Evolutionary conservation across 164 flowering plant species (phyloP).

Genomic region (Amborella trichopoda): DNA sequence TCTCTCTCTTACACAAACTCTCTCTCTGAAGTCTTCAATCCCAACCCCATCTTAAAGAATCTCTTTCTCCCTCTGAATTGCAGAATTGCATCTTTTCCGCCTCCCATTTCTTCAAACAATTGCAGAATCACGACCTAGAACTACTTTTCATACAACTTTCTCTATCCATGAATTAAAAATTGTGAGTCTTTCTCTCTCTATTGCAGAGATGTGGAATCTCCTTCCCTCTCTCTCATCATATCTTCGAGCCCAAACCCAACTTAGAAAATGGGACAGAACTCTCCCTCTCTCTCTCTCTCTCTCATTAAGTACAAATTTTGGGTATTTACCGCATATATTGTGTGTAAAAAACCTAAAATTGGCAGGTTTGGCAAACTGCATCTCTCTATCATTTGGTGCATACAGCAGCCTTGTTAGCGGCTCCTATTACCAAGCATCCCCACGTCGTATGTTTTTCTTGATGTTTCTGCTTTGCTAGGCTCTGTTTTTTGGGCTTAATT

Average conservation of each 20-base stretch:
- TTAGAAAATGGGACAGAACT: too few species aligned
- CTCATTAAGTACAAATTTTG: neutral
- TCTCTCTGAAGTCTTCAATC: neutral
- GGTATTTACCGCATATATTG: conserved; percentile 1
- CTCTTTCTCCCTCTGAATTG: neutral
- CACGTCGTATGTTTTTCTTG: conserved; percentile 36
- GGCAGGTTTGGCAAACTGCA: conserved; percentile 92
- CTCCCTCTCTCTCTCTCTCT: conserved; percentile 1
- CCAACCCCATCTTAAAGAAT: neutral
- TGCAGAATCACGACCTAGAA: too few species aligned
- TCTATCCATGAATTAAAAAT: too few species aligned
- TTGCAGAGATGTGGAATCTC: too few species aligned
- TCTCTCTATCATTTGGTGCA: conserved; percentile 88
- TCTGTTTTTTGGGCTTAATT: neutral
- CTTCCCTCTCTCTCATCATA: neutral
- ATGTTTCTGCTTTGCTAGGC: neutral
- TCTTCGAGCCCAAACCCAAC: too few species aligned
- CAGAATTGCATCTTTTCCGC: neutral
- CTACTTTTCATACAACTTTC: too few species aligned
- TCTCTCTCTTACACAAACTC: neutral
- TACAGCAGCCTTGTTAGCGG: conserved; percentile 79
- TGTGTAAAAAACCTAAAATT: conserved; percentile 2
- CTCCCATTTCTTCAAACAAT: neutral
- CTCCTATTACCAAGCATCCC: conserved; percentile 68
- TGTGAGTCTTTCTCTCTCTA: too few species aligned